Evolutionary conservation across 176 grass and related monocot genomes (phyloP).

Genomic region (Panicum miliaceum): DNA sequence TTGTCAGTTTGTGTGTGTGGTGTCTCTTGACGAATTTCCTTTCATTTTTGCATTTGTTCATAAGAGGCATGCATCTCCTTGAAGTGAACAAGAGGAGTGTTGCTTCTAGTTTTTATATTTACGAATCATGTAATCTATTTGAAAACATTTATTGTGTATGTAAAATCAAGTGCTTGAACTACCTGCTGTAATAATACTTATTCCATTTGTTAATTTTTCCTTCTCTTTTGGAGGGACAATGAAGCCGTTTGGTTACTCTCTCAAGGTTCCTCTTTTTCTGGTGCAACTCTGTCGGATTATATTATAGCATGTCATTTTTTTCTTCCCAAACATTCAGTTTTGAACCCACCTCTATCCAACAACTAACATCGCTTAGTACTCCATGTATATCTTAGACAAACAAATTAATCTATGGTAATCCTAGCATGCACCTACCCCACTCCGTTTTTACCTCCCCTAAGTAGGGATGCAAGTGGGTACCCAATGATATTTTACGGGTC

Average conservation of each 20-base stretch:
- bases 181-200: slow-evolving; percentile 7
- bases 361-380: neutral
- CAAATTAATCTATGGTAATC: neutral
- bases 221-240: slow-evolving; percentile 4
- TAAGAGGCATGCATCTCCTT: neutral
- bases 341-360: neutral
- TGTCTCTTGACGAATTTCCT: neutral
- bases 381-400: neutral
- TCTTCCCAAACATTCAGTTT: neutral
- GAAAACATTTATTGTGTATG: slow-evolving; percentile 2
- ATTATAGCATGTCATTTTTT: neutral
- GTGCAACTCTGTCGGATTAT: neutral
- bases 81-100: neutral
- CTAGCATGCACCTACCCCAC: neutral
- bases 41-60: neutral
- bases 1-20: neutral
- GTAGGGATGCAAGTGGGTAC: too few relatives aligned
- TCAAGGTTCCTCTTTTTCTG: neutral
- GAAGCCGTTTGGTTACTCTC: slow-evolving; percentile 1
- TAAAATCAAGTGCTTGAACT: slow-evolving; percentile 6
- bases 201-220: neutral
- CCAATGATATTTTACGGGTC: too few relatives aligned
- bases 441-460: neutral
- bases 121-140: neutral
- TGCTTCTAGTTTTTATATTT: slow-evolving; percentile 15